phyloP scores from a whole-genome alignment of 2,329 filamentous ascomycete genomes.

The Pezicula radicicola region DNA sequence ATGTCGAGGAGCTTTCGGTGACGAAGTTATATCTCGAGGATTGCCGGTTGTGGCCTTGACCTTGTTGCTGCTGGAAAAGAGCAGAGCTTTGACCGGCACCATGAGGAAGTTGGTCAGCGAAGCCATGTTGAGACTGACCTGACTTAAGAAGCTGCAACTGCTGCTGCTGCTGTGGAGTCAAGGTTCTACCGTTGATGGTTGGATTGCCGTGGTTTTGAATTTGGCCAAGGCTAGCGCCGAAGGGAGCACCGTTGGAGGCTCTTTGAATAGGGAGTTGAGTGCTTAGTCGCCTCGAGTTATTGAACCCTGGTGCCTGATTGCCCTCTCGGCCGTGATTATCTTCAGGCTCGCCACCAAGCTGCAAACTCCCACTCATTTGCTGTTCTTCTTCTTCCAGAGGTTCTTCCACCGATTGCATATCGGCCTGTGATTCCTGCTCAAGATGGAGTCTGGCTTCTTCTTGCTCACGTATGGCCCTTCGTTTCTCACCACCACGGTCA shows the following conservation, averaged over 20 bases:
- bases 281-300: slow-evolving; percentile 53
- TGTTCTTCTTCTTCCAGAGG: slow-evolving; percentile 67
- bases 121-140: slow-evolving; percentile 35
- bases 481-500: slow-evolving; percentile 74
- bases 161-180: slow-evolving; percentile 79
- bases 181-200: slow-evolving; percentile 63
- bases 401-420: slow-evolving; percentile 42
- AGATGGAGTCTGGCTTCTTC: slow-evolving; percentile 53
- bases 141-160: slow-evolving; percentile 59
- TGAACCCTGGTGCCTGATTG: slow-evolving; percentile 37
- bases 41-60: slow-evolving; percentile 69
- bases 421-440: slow-evolving; percentile 51
- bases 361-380: slow-evolving; percentile 73
- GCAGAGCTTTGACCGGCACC: slow-evolving; percentile 48
- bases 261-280: slow-evolving; percentile 79
- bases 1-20: slow-evolving; percentile 65
- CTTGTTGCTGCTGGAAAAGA: slow-evolving; percentile 49
- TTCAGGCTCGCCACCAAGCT: slow-evolving; percentile 90
- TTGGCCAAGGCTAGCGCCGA: slow-evolving; percentile 49
- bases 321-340: slow-evolving; percentile 57
- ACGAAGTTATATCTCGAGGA: slow-evolving; percentile 86
- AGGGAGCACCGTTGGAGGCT: slow-evolving; percentile 46
- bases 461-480: slow-evolving; percentile 71
- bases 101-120: slow-evolving; percentile 57
- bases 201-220: slow-evolving; percentile 51